A percentile compares a stretch with the other conserved stretches of the same genome.
phyloP scores from a whole-genome alignment of 2,329 filamentous ascomycete species.

The Alternaria arbusti region DNA sequence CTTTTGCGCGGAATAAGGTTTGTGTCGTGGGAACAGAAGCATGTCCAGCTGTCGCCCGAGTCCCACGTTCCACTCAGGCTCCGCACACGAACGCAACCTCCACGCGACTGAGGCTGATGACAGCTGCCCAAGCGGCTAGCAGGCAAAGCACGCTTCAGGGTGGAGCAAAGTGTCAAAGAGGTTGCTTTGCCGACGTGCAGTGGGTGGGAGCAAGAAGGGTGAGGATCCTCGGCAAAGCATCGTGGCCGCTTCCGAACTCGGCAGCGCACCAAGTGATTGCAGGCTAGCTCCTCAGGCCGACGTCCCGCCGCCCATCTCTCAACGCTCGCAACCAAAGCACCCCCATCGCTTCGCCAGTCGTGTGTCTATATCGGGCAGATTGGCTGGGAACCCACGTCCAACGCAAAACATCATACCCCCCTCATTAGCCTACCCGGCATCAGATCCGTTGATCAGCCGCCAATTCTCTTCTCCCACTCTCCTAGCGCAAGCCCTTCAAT shows the following conservation, averaged over 20 bases:
- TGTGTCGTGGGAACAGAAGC: conserved; percentile 15
- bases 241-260: conserved; percentile 2
- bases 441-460: conserved; percentile 32
- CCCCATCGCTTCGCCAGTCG: conserved; percentile 3
- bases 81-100: not conserved
- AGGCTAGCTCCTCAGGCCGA: conserved; percentile 12
- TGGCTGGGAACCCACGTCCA: conserved; percentile 18
- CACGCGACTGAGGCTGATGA: not conserved
- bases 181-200: not conserved
- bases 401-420: conserved; percentile 27
- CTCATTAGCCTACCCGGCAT: conserved; percentile 22
- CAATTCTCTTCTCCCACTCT: conserved; percentile 34
- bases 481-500: conserved; percentile 40
- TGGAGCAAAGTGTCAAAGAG: conserved; percentile 1
- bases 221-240: conserved; percentile 12
- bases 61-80: conserved; percentile 20
- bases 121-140: not conserved
- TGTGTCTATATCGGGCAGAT: conserved; percentile 8
- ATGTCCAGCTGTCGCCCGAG: conserved; percentile 17
- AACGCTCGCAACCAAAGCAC: conserved; percentile 16
- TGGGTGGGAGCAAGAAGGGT: not conserved
- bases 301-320: conserved; percentile 6
- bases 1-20: conserved; percentile 17
- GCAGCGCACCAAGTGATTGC: not conserved
- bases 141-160: not conserved